Percentiles rank a stretch among this genome's conserved stretches.
phyloP scores from a whole-genome alignment of 2,329 filamentous ascomycete genomes.

The Chalaropsis ovoidea region DNA sequence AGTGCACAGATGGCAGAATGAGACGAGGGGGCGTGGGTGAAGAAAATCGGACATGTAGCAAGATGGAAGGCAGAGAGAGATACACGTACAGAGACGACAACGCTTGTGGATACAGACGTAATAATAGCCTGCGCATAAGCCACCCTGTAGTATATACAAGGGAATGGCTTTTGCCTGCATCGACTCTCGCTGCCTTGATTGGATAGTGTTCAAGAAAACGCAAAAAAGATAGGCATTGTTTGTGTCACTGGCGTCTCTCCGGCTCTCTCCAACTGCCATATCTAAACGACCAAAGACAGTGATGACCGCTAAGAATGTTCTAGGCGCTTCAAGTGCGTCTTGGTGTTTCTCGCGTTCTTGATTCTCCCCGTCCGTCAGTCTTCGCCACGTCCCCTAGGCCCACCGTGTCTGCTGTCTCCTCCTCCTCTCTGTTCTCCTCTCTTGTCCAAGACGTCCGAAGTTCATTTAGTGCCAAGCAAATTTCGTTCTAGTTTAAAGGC shows the following conservation, averaged over 20 bases:
- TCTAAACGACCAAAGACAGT: background rate
- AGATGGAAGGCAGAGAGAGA: no score
- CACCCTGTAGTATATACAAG: no score
- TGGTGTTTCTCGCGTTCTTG: background rate
- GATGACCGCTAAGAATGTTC: background rate
- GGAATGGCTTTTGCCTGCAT: no score
- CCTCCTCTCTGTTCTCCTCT: background rate
- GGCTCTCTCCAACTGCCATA: background rate
- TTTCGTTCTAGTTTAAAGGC: background rate
- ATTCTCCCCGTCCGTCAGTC: background rate
- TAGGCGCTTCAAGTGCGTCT: background rate
- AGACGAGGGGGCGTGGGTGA: background rate
- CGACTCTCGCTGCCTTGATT: no score
- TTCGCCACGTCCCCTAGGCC: no score
- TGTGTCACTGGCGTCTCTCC: background rate
- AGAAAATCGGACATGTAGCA: background rate
- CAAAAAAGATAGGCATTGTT: background rate
- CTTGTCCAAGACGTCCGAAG: slow-evolving; percentile 4
- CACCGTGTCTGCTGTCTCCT: no score
- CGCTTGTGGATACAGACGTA: no score
- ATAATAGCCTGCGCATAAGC: no score
- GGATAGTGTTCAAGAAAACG: background rate
- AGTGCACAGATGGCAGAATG: background rate
- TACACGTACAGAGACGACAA: no score
- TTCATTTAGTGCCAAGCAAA: background rate